Percentiles rank a stretch among this genome's conserved stretches.
Conservation (phyloP, 345 rosid genomes). For the Melaleuca quinquenervia region DNA sequence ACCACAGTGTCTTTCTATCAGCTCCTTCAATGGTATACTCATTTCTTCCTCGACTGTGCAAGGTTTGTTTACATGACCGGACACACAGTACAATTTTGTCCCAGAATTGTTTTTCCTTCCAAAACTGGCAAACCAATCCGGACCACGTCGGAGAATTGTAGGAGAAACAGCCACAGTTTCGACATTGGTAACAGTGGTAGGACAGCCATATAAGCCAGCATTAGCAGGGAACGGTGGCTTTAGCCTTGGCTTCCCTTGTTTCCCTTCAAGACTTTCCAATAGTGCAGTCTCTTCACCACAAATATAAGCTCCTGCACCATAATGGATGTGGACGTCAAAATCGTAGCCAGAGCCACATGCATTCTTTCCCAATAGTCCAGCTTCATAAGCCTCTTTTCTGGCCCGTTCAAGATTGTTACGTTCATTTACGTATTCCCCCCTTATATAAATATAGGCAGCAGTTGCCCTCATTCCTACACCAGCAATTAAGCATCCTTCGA, state of each 20-base stretch:
- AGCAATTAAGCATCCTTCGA: slow-evolving; percentile 96
- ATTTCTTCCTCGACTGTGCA: slow-evolving; percentile 97
- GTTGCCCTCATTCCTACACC: slow-evolving; percentile 98
- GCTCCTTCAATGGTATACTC: slow-evolving; percentile 89
- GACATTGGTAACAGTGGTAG: slow-evolving; percentile 91
- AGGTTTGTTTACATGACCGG: slow-evolving; percentile 93
- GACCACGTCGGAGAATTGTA: slow-evolving; percentile 89
- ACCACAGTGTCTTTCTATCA: slow-evolving; percentile 92
- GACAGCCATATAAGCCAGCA: slow-evolving; percentile 96
- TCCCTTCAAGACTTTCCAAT: slow-evolving; percentile 94
- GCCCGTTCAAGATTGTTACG: slow-evolving; percentile 71
- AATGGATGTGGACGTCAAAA: slow-evolving; percentile 93
- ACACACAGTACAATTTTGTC: slow-evolving; percentile 73
- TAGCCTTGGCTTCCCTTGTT: slow-evolving; percentile 95
- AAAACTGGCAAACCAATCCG: slow-evolving; percentile 98
- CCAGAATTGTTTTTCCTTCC: slow-evolving; percentile 95
- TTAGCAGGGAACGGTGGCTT: slow-evolving; percentile 99
- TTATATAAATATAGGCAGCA: slow-evolving; percentile 92
- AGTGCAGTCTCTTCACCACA: slow-evolving; percentile 99
- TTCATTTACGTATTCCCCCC: slow-evolving; percentile 97
- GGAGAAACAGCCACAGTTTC: slow-evolving; percentile 98
- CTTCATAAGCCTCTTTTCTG: slow-evolving; percentile 82
- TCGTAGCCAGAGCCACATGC: slow-evolving; percentile 98
- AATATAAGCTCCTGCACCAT: slow-evolving; percentile 96
- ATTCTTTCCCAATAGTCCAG: slow-evolving; percentile 89